Conservation (phyloP, 352 stramenopile species). For the Paralagenidium karlingii region DNA sequence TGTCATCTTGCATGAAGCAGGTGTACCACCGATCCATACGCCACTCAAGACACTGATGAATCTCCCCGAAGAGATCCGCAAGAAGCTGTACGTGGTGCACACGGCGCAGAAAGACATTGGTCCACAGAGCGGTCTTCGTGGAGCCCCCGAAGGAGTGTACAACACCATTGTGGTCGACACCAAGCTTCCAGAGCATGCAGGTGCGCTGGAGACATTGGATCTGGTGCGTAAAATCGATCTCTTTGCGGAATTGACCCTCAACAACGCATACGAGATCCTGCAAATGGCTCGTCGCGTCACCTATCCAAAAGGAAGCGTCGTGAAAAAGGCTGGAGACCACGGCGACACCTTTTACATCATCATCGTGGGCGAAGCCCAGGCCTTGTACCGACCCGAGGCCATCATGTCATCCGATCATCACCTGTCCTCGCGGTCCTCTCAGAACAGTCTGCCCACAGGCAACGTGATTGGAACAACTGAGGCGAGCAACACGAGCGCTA, state of each 20-base stretch:
- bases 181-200: slow-evolving; percentile 60
- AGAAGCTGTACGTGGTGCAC: slow-evolving; percentile 91
- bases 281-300: slow-evolving; percentile 65
- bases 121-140: slow-evolving; percentile 56
- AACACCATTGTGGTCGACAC: slow-evolving; percentile 78
- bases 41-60: slow-evolving; percentile 87
- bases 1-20: slow-evolving; percentile 90
- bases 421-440: slow-evolving; percentile 1
- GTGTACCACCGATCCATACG: slow-evolving; percentile 92
- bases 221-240: slow-evolving; percentile 78
- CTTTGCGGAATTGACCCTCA: slow-evolving; percentile 67
- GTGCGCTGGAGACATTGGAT: slow-evolving; percentile 72
- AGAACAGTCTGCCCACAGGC: slow-evolving; percentile 4
- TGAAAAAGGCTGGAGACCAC: slow-evolving; percentile 32
- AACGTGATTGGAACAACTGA: not conserved
- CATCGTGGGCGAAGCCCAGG: slow-evolving; percentile 58
- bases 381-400: slow-evolving; percentile 24
- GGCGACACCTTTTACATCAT: slow-evolving; percentile 74
- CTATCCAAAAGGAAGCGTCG: slow-evolving; percentile 36
- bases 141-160: slow-evolving; percentile 81
- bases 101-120: slow-evolving; percentile 81
- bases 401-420: slow-evolving; percentile 1
- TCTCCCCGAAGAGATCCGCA: slow-evolving; percentile 82
- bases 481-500: not conserved
- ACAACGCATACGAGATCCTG: slow-evolving; percentile 80